A percentile compares a stretch with the other conserved stretches of the same genome.
Conservation (phyloP, 306 rosid genomes). For the Dalbergia cultrata region DNA sequence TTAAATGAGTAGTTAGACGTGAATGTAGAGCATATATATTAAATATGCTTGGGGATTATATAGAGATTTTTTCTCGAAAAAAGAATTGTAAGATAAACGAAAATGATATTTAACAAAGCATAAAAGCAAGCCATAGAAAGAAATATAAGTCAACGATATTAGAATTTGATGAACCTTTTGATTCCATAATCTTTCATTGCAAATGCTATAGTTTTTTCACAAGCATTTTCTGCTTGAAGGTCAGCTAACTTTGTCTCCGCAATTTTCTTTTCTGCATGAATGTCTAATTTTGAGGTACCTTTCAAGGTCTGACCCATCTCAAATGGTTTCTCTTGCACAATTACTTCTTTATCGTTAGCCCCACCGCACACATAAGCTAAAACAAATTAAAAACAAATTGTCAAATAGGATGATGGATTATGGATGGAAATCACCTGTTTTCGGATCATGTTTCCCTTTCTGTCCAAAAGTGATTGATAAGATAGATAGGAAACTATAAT, state of each 20-base stretch:
- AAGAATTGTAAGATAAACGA: too few relatives aligned
- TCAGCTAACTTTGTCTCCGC: slow-evolving; percentile 26
- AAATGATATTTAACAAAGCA: too few relatives aligned
- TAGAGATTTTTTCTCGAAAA: too few relatives aligned
- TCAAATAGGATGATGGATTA: too few relatives aligned
- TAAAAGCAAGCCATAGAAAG: too few relatives aligned
- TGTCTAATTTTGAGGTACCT: slow-evolving; percentile 33
- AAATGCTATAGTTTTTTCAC: slow-evolving; percentile 11
- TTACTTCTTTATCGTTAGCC: neutral
- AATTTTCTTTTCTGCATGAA: slow-evolving; percentile 14
- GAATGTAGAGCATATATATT: too few relatives aligned
- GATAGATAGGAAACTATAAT: too few relatives aligned
- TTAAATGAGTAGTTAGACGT: too few relatives aligned
- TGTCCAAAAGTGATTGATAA: too few relatives aligned
- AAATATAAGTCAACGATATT: neutral
- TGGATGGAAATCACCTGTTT: too few relatives aligned
- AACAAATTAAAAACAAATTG: neutral
- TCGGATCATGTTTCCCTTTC: too few relatives aligned
- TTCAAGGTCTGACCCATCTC: slow-evolving; percentile 43
- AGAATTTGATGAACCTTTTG: slow-evolving; percentile 45
- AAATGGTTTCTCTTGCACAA: slow-evolving; percentile 40
- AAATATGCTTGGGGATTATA: too few relatives aligned
- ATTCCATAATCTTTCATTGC: slow-evolving; percentile 55
- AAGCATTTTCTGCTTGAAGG: slow-evolving; percentile 30
- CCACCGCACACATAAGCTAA: slow-evolving; percentile 62